Evolutionary conservation across 495 filamentous ascomycete genomes (phyloP), one percentile per base, ranked within the genome.

Genomic region (Tetracladium setigerum): DNA sequence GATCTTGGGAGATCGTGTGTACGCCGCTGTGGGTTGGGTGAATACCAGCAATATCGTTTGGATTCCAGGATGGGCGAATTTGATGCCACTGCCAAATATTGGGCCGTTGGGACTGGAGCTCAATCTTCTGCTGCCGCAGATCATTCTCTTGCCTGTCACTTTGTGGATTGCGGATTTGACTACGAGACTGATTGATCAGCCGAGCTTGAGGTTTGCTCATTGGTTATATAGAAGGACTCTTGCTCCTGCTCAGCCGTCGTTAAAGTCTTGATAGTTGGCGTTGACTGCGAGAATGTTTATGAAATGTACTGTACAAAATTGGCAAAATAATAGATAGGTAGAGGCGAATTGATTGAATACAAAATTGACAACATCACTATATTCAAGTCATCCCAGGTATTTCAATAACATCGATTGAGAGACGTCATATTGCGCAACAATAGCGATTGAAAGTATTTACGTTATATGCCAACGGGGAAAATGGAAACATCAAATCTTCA

Each of bases 91-190:
- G 15, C 41, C 38, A 9, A 47, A 53, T 17, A 12, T 7, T 5
- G 77, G 78, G 0, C 73, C 74, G 2, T 47, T 79, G 38, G 77
- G 78, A 0, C 50, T 81, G 24, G 78, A 83, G 54, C 13, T 71
- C 13, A 67, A 61, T 13, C 81, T 78, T 53, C 62, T 78, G 17
- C 38, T 62, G 13, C 69, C 75, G 10, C 72, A 83, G 35, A 22
- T 81, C 30, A 62, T 83, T 30, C 44, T 81, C 3, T 53, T 81
- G 41, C 76, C 78, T 1, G 38, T 77, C 15, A 83, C 76, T 0
- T 55, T 83, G 0, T 81, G 72, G 63, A 22, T 69, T n/a, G 74
- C 77, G 13, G 78, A 80, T 47, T 32, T 81, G 4, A 65, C 71
- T 15, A 81, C 78, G 8, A 69, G 62, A 53, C 24, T 68, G 27